phyloP scores from a whole-genome alignment of 2,329 filamentous ascomycete species.

The Fusarium agapanthi region DNA sequence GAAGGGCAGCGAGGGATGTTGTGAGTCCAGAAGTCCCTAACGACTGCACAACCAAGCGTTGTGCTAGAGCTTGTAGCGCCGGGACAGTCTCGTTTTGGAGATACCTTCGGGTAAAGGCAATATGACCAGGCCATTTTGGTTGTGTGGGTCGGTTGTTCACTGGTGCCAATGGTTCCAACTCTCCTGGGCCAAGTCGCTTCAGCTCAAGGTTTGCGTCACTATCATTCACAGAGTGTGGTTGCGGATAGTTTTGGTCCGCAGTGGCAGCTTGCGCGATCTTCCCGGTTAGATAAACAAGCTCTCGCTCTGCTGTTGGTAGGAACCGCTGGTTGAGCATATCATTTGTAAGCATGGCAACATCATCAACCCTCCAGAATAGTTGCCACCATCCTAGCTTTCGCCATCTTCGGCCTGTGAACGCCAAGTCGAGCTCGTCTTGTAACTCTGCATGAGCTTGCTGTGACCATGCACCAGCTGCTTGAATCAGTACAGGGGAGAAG shows the following conservation, averaged over 20 bases:
- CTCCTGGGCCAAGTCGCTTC: slow-evolving; percentile 37
- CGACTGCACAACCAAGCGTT: slow-evolving; percentile 78
- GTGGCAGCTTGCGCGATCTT: slow-evolving; percentile 66
- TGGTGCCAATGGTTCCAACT: slow-evolving; percentile 40
- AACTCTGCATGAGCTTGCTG: slow-evolving; percentile 84
- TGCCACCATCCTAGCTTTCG: slow-evolving; percentile 90
- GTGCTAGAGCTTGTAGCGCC: slow-evolving; percentile 75
- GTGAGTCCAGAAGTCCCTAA: slow-evolving; percentile 75
- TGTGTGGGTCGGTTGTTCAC: slow-evolving; percentile 31
- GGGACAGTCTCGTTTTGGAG: slow-evolving; percentile 74
- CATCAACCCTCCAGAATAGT: slow-evolving; percentile 92
- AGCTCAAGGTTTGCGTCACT: background rate
- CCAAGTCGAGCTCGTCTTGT: slow-evolving; percentile 78
- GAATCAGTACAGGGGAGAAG: slow-evolving; percentile 60
- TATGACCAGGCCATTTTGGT: slow-evolving; percentile 76
- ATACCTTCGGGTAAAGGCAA: slow-evolving; percentile 74
- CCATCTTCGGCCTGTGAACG: slow-evolving; percentile 81
- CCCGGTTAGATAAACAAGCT: slow-evolving; percentile 84
- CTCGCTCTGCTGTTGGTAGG: slow-evolving; percentile 79
- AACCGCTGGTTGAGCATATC: slow-evolving; percentile 82
- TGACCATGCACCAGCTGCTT: slow-evolving; percentile 75
- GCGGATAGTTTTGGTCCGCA: slow-evolving; percentile 45
- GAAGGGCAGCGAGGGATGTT: slow-evolving; percentile 61
- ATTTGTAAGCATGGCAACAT: slow-evolving; percentile 83
- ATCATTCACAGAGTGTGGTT: slow-evolving; percentile 44